Evolutionary conservation across 2,329 filamentous ascomycete species (phyloP).

Genomic region (Colletotrichum orbiculare): DNA sequence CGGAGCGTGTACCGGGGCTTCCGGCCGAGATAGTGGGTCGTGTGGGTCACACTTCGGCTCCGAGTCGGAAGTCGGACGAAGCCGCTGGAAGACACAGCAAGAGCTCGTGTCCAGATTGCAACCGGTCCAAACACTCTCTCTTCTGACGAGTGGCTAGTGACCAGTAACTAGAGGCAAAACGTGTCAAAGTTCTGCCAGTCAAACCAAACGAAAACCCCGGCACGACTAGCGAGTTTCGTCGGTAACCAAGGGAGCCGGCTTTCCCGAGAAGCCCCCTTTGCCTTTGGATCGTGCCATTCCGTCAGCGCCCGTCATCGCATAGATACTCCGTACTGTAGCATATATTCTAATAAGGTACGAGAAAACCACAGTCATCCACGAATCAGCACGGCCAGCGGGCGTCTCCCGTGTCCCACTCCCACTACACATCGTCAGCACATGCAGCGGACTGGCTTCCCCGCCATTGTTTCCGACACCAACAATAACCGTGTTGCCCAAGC

Average conservation of each 20-base stretch:
- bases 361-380: neutral
- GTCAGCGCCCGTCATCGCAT: conserved; percentile 3
- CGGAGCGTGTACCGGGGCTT: neutral
- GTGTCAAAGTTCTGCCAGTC: neutral
- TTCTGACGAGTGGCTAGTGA: too few relatives aligned
- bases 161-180: neutral
- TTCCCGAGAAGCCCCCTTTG: neutral
- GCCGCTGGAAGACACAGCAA: neutral
- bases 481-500: neutral
- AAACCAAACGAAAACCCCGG: neutral
- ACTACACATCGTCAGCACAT: too few relatives aligned
- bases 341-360: too few relatives aligned
- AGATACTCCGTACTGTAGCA: neutral
- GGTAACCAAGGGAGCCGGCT: conserved; percentile 4
- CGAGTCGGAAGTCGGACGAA: neutral
- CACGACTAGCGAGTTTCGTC: conserved; percentile 10
- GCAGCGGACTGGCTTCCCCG: neutral
- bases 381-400: conserved; percentile 11
- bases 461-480: conserved; percentile 11
- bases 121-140: conserved; percentile 14
- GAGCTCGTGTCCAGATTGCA: too few relatives aligned
- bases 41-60: conserved; percentile 10
- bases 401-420: neutral
- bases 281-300: too few relatives aligned
- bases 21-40: conserved; percentile 11